phyloP scores from a whole-genome alignment of 345 rosid genomes.

The Gossypium ekmanianum region DNA sequence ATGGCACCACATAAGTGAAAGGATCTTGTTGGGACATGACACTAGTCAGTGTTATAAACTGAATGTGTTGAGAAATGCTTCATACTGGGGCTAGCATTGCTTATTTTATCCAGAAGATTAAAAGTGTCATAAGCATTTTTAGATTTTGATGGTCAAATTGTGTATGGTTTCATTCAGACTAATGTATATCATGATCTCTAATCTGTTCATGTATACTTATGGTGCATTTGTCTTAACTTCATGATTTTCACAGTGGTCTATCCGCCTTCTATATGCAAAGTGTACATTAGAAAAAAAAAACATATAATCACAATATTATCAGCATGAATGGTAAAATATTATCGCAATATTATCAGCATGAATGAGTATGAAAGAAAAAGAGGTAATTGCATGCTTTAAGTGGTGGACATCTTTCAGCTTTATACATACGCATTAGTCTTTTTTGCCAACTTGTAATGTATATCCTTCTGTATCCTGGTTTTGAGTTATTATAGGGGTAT shows the following conservation, averaged over 20 bases:
- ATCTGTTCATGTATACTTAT: neutral
- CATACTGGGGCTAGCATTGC: neutral
- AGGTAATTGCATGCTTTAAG: neutral
- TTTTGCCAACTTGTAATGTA: slow-evolving; percentile 6
- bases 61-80: neutral
- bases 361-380: neutral
- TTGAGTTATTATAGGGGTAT: neutral
- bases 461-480: slow-evolving; percentile 6
- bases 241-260: neutral
- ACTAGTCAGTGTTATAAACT: neutral
- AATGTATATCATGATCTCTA: neutral
- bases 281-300: neutral
- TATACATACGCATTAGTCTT: neutral
- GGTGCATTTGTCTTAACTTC: neutral
- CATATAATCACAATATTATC: no score
- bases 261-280: neutral
- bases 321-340: neutral
- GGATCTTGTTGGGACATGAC: neutral
- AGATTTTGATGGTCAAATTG: slow-evolving; percentile 1
- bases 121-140: neutral
- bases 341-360: neutral
- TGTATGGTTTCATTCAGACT: neutral
- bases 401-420: neutral
- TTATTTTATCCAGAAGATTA: neutral
- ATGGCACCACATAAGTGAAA: neutral